Conservation (phyloP, 1,284 basidiomycete genomes). For the Leccinum solheimii region DNA sequence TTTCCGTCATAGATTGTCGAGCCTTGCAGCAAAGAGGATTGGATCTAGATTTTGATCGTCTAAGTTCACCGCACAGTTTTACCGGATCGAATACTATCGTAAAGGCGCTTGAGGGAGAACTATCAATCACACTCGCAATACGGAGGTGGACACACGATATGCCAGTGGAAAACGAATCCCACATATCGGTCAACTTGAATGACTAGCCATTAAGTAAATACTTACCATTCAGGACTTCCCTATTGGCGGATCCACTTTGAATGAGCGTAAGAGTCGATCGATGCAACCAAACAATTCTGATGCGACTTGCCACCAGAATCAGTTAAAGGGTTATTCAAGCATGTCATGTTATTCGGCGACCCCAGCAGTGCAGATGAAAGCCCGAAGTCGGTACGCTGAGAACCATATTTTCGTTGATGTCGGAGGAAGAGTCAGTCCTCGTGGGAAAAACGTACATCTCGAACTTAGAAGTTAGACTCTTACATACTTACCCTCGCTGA, state of each 20-base stretch:
- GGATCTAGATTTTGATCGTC: background rate
- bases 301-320: background rate
- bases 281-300: background rate
- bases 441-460: background rate
- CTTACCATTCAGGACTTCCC: background rate
- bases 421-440: background rate
- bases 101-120: constrained; percentile 2
- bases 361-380: background rate
- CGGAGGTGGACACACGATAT: background rate
- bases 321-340: background rate
- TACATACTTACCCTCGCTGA: background rate
- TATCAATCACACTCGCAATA: background rate
- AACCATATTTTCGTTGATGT: background rate
- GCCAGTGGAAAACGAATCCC: background rate
- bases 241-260: background rate
- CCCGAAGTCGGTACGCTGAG: background rate
- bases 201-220: background rate
- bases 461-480: background rate
- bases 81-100: background rate
- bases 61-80: background rate
- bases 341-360: background rate
- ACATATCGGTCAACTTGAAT: background rate
- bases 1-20: background rate
- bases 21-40: background rate
- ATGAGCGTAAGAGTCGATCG: background rate